phyloP scores from a whole-genome alignment of 2,329 filamentous ascomycete species.

The Aspergillus sp. region DNA sequence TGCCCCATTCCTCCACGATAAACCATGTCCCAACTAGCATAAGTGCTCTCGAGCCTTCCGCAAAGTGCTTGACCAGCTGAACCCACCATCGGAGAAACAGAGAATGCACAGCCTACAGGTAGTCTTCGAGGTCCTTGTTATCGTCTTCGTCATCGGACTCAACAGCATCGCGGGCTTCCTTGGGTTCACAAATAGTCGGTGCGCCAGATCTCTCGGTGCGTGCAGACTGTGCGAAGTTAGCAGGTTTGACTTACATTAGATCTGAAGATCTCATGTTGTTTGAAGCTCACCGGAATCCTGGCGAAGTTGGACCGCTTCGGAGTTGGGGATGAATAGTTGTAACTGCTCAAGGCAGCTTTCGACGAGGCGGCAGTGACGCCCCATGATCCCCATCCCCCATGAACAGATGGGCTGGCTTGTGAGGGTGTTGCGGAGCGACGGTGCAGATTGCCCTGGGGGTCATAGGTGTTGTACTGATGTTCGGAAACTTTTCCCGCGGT shows the following conservation, averaged over 20 bases:
- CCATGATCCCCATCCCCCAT: constrained; percentile 18
- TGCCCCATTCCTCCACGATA: not conserved
- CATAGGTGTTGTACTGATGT: constrained; percentile 20
- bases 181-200: constrained; percentile 18
- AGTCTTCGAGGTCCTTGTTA: constrained; percentile 21
- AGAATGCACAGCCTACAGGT: constrained; percentile 8
- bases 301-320: constrained; percentile 21
- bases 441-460: constrained; percentile 20
- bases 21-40: not conserved
- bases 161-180: constrained; percentile 14
- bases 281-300: constrained; percentile 19
- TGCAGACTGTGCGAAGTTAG: constrained; percentile 18
- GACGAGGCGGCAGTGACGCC: constrained; percentile 7
- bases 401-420: constrained; percentile 11
- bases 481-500: constrained; percentile 2
- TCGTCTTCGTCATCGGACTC: constrained; percentile 25
- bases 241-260: not conserved
- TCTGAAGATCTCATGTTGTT: not conserved
- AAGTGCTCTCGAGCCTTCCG: not conserved
- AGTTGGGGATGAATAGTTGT: not conserved
- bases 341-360: not conserved
- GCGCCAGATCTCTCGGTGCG: constrained; percentile 20
- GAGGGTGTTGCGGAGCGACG: constrained; percentile 11
- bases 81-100: not conserved
- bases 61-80: not conserved